These are phyloP conservation scores for Betula pendula DNA, from an alignment of 306 rosid genomes.

Conservation along the genomic window DNA sequence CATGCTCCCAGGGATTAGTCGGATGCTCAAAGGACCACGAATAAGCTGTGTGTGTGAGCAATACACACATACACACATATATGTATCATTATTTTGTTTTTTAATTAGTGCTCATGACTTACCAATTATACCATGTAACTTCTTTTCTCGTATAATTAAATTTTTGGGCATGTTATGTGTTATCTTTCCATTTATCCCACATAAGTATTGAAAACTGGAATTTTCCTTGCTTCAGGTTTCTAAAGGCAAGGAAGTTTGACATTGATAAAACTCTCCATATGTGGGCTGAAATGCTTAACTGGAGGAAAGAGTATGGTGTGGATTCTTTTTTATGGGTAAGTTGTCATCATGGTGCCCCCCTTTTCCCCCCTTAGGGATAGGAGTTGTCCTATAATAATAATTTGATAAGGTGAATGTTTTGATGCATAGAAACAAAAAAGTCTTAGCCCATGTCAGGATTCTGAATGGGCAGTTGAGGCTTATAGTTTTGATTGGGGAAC, in stretches of 20 bases:
- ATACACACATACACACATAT: neutral
- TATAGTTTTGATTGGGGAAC: conserved; percentile 28
- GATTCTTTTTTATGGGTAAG: conserved; percentile 79
- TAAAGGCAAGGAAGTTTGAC: conserved; percentile 92
- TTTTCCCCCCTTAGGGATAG: neutral
- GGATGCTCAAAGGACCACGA: neutral
- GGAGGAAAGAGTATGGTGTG: conserved; percentile 76
- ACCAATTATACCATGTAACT: neutral
- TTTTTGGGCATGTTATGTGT: conserved; percentile 6
- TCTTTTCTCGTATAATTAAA: neutral
- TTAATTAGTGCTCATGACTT: neutral
- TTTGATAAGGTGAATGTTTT: neutral
- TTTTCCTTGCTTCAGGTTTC: conserved; percentile 63
- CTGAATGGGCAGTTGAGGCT: conserved; percentile 22
- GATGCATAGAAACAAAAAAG: conserved; percentile 8
- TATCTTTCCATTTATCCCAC: conserved; percentile 9
- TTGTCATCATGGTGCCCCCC: conserved; percentile 11
- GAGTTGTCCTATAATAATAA: neutral
- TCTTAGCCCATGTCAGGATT: conserved; percentile 26
- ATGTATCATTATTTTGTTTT: neutral
- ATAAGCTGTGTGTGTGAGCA: neutral
- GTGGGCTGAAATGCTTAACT: conserved; percentile 93
- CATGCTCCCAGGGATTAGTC: neutral
- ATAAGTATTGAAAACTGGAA: conserved; percentile 20
- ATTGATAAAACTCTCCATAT: conserved; percentile 75